Conservation (phyloP, 1,284 basidiomycete genomes). For the Wolfiporia cocos region DNA sequence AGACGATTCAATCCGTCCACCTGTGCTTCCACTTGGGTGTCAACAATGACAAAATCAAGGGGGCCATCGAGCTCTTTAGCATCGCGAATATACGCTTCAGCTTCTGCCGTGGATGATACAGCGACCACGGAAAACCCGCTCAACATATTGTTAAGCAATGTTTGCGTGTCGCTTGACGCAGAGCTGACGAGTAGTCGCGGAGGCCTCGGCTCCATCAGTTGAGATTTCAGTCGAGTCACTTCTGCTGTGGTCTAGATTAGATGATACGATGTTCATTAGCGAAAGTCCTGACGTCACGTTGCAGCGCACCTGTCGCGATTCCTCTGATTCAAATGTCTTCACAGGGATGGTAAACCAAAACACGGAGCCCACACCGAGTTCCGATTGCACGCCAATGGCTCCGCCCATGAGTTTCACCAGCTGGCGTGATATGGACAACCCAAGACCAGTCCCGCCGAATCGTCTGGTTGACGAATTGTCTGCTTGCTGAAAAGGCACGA, state of each 20-base stretch:
- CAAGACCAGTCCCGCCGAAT: slow-evolving; percentile 68
- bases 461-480: slow-evolving; percentile 69
- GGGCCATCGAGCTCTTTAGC: slow-evolving; percentile 27
- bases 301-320: slow-evolving; percentile 40
- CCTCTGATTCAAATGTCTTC: slow-evolving; percentile 46
- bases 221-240: slow-evolving; percentile 37
- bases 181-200: slow-evolving; percentile 52
- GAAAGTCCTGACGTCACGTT: background rate
- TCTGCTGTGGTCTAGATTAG: slow-evolving; percentile 37
- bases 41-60: slow-evolving; percentile 60
- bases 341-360: slow-evolving; percentile 71
- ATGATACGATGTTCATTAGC: slow-evolving; percentile 1
- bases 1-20: slow-evolving; percentile 47
- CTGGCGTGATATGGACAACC: slow-evolving; percentile 65
- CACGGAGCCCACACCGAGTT: slow-evolving; percentile 53
- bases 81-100: slow-evolving; percentile 34
- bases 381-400: slow-evolving; percentile 60
- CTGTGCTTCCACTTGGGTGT: slow-evolving; percentile 54
- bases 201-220: slow-evolving; percentile 39
- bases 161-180: slow-evolving; percentile 47
- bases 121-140: slow-evolving; percentile 43
- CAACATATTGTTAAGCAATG: slow-evolving; percentile 52
- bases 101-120: slow-evolving; percentile 38
- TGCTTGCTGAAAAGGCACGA: slow-evolving; percentile 69
- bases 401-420: slow-evolving; percentile 71